Base-by-base conservation (phyloP, 2,329 filamentous ascomycete species). In the Neonectria faginata region DNA sequence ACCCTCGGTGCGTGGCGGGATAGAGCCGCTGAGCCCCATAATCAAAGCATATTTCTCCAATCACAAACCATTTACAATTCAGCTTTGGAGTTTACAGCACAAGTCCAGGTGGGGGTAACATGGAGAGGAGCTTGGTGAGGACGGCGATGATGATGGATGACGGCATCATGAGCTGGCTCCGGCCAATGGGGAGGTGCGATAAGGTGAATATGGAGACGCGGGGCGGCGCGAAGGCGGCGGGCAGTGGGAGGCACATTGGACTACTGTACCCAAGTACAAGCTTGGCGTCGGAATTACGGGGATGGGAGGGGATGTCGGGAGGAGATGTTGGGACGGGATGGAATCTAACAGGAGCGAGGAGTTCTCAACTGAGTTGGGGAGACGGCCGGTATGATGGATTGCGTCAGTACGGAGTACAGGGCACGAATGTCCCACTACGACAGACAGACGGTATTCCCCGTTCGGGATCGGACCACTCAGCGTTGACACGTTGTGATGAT, bases 1-100 rank as follows among this genome's bases (percentile, higher is more conserved):
- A 53, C 25, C 29, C 44, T 50, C 56, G 25, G 61, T 39, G 45
- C 41, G 36, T 25, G 48, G 61, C 45, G 56, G 50, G 20, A 31
- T 64, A 56, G 50, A 64, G 52, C 33, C 53, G 56, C 51, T 42
- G 42, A 47, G 36, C 16, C 33, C 27, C 44, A 52, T 64, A 64
- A 60, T 64, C 44, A 47, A 59, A 33, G 39, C 50, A 36, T 53
- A 53, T 53, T 60, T 45, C 25, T 18, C 59, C 52, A 42, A 18
- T 29, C 51, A 50, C 27, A 51, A 20, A 20, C 18, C 29, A 20
- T 36, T 29, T 33, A 36, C 29, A 51, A 20, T 50, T 5, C 31
- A 33, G n/a, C 20, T 14, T 51, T 51, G 27, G n/a, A 33, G 48
- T 51, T 33, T 20, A n/a, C 14, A 27, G 16, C 7, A n/a, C 6